Evolutionary conservation across 176 grass and related monocot genomes (phyloP).

Genomic region (Triticum monococcum): DNA sequence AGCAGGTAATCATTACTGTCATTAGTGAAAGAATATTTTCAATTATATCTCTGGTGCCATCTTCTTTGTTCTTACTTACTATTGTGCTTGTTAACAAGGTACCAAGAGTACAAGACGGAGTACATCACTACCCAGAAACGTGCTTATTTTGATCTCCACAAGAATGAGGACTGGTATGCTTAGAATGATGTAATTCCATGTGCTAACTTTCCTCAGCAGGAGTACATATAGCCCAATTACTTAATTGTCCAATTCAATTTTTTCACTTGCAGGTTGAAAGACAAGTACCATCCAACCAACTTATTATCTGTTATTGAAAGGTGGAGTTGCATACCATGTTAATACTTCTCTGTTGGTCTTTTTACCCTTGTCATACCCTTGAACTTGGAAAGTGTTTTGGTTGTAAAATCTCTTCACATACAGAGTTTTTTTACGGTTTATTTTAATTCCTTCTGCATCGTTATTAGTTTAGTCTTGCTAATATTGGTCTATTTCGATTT

Average conservation of each 20-base stretch:
- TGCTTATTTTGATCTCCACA: slow-evolving; percentile 94
- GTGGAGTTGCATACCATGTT: slow-evolving; percentile 43
- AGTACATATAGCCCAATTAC: neutral
- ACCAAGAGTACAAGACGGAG: slow-evolving; percentile 90
- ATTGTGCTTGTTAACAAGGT: slow-evolving; percentile 49
- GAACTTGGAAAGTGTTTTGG: neutral
- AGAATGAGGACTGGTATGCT: slow-evolving; percentile 88
- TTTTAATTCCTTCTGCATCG: neutral
- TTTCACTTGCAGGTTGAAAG: slow-evolving; percentile 84
- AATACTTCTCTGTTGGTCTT: slow-evolving; percentile 12
- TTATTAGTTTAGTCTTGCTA: slow-evolving; percentile 3
- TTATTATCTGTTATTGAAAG: slow-evolving; percentile 91
- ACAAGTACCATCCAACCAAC: slow-evolving; percentile 99
- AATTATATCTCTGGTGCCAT: slow-evolving; percentile 7
- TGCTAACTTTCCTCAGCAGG: neutral
- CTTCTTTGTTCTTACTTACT: slow-evolving; percentile 12
- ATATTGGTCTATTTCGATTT: neutral
- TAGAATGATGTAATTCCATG: neutral
- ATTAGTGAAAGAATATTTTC: neutral
- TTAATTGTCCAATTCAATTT: slow-evolving; percentile 18
- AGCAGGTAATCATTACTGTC: slow-evolving; percentile 47
- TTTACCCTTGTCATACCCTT: neutral
- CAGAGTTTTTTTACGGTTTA: neutral
- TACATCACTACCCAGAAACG: slow-evolving; percentile 98
- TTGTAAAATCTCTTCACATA: neutral